Evolutionary conservation across 2,329 filamentous ascomycete species (phyloP), one percentile per base, ranked within the genome.

Genomic region (Neofusicoccum laricinum): DNA sequence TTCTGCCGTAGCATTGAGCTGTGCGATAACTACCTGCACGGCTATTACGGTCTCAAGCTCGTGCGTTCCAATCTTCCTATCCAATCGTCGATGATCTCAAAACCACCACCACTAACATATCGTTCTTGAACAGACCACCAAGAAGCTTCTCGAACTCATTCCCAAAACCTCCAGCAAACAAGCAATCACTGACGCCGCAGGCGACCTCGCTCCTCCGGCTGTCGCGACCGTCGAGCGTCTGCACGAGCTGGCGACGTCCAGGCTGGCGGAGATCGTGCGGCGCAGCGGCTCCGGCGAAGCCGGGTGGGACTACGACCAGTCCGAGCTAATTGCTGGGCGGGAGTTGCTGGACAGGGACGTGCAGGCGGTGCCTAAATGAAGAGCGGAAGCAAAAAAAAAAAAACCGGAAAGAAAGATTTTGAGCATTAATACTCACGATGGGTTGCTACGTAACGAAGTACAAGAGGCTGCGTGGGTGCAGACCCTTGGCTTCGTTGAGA

Each of bases 1-100:
- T 98, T 96, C 78, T 91, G 90, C 74, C 87, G 95, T 71, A 95
- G 93, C 72, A 87, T 98, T 68, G 95, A 99, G 79, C 85, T 99
- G 61, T 98, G 95, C 73, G 91, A 97, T 70, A 88, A 93, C 74
- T 98, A 97, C 75, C 78, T 98, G 67, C 88, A 95, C 66, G 95
- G 93, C 1, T 96, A 93, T 76, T 98, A 97, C 77, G 95, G 95
- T 6, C 80, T 99, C 66, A 95, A 94, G 75, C 76, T 93, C 77
- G 89, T 93, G 77, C 71, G 85, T 49, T 49, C 69, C n/a, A 34
- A 7, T n/a, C 5, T 10, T 14, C n/a, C 15, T 4, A n/a, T 36
- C 6, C 15, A 30, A 30, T 30, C 25, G 25, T 30, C 25, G 4
- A 30, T 6, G 7, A 30, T 30, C 21, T 36, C 15, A 34, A 38